Percentiles rank a stretch among this genome's conserved stretches.
Evolutionary conservation across 2,329 filamentous ascomycete species (phyloP).

Genomic region (Calonectria pseudoturangicola): DNA sequence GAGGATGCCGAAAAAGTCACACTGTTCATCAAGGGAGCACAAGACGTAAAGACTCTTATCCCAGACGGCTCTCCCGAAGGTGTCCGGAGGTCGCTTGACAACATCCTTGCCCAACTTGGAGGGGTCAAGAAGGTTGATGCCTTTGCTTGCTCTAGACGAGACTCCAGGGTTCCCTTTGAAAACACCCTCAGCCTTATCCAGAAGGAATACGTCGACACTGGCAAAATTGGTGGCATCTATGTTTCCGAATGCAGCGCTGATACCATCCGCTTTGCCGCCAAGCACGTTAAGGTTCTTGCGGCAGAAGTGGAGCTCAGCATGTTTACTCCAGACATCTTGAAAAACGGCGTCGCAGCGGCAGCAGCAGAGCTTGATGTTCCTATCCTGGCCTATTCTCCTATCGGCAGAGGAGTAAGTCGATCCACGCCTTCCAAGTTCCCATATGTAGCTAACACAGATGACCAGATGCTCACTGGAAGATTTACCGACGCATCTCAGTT

Average conservation of each 20-base stretch:
- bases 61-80: conserved; percentile 72
- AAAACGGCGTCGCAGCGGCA: conserved; percentile 71
- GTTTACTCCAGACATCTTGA: conserved; percentile 67
- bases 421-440: neutral
- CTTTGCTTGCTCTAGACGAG: conserved; percentile 76
- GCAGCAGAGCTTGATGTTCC: conserved; percentile 80
- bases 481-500: conserved; percentile 52
- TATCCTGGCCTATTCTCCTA: conserved; percentile 82
- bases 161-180: conserved; percentile 67
- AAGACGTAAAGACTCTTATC: conserved; percentile 58
- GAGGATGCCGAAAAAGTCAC: conserved; percentile 78
- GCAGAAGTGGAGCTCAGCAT: conserved; percentile 74
- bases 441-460: conserved; percentile 32
- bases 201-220: conserved; percentile 70
- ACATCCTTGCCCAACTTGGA: conserved; percentile 60
- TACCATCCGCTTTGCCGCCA: conserved; percentile 69
- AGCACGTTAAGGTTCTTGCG: conserved; percentile 65
- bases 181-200: conserved; percentile 65
- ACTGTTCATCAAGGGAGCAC: conserved; percentile 77
- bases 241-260: conserved; percentile 70
- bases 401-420: conserved; percentile 72
- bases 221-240: conserved; percentile 70
- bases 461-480: conserved; percentile 56
- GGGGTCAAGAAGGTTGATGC: conserved; percentile 76
- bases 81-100: conserved; percentile 75